These are phyloP conservation scores for Gloeostereum incarnatum DNA, from an alignment of 768 basidiomycete genomes.

Conservation along the genomic window DNA sequence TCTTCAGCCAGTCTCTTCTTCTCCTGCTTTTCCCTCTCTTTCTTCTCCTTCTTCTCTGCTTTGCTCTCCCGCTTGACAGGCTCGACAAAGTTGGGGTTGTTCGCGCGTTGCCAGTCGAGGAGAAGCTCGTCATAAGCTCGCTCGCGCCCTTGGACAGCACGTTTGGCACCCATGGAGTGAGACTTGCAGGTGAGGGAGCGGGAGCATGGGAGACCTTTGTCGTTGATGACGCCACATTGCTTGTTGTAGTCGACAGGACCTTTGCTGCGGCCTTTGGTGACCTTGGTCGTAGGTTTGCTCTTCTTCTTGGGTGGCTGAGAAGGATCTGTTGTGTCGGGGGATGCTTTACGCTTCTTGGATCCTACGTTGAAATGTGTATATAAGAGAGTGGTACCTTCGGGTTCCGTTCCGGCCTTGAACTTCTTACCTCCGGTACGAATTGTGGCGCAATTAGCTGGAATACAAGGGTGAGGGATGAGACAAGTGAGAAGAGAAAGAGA, in stretches of 20 bases:
- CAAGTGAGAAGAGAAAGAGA: neutral
- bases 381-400: no score
- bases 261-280: constrained; percentile 72
- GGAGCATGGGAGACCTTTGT: constrained; percentile 86
- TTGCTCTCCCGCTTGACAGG: constrained; percentile 83
- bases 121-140: constrained; percentile 79
- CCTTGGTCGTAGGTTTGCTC: constrained; percentile 53
- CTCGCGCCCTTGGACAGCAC: constrained; percentile 81
- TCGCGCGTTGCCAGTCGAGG: constrained; percentile 83
- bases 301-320: constrained; percentile 71
- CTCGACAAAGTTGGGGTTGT: constrained; percentile 84
- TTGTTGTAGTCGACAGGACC: constrained; percentile 86
- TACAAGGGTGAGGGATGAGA: neutral
- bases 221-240: constrained; percentile 96
- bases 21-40: constrained; percentile 73
- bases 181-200: constrained; percentile 97
- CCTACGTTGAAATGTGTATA: no score
- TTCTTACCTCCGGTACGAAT: constrained; percentile 50
- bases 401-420: no score
- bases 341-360: constrained; percentile 72
- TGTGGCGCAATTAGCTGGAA: constrained; percentile 50
- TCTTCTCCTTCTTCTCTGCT: constrained; percentile 80
- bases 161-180: constrained; percentile 95
- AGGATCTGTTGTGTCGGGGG: constrained; percentile 60
- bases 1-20: constrained; percentile 70